Evolutionary conservation across 495 filamentous ascomycete species (phyloP), one percentile per base, ranked within the genome.

Genomic region (Aspergillus kassunensis): DNA sequence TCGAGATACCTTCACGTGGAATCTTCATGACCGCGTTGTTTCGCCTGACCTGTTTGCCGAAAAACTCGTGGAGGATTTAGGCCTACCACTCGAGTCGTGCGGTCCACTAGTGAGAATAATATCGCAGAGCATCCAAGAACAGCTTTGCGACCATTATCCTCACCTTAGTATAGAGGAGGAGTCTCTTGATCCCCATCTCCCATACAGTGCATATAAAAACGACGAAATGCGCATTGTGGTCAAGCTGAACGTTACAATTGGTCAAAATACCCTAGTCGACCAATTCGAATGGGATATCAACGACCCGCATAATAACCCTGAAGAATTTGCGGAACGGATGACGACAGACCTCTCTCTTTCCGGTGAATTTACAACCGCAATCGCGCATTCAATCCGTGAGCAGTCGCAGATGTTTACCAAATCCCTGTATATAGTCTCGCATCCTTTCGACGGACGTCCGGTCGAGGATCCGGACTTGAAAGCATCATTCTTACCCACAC

Each of bases 231-330:
- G 93, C 49, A 90, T 98, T 25, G 71, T 91, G 16, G 82, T 98
- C 59, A 97, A 96, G 68, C 76, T 98, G 34, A 96, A 98, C 64
- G 97, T 98, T 62, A 97, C 93, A 20, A 97, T 98, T 65, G 95
- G 93, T 2, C 86, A 88, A 54, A 89, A 95, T 65, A 97, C 91
- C 1, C 76, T 98, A 21, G 84, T 96, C 19, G 93, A 98, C 60
- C 95, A 98, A 64, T 97, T 98, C 45, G 93, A 98, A 69, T 98
- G 93, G 93, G 93, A 97, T 61, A 90, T 97, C 62, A 97, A 97
- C 65, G 92, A 97, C 60, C 84, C 90, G 0, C 74, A 83, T 54
- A 97, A 98, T 68, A 92, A 85, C 0, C 91, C 93, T 0, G 93
- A 98, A 67, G 87, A 95, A 48, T 98, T 98, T 66, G 95, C 93